Base-by-base conservation (phyloP, 805 yeast genomes). In the Yamadazyma kitorensis region DNA sequence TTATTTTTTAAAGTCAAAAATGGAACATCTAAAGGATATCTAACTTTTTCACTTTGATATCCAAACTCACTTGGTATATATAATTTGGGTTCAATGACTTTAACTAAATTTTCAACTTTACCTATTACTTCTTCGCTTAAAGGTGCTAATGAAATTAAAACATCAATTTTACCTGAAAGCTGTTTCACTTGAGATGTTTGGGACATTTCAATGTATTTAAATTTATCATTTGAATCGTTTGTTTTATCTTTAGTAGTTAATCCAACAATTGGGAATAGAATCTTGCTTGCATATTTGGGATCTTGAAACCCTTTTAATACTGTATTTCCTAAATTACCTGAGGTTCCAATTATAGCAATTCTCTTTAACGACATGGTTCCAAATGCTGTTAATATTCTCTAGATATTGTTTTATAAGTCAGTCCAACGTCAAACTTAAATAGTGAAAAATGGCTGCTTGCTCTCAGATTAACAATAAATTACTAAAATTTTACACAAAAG, bases 21-120 rank as follows among this genome's bases (percentile, higher is more conserved):
- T n/a, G n/a, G n/a, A n/a, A n/a, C n/a, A n/a, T n/a, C n/a, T n/a
- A n/a, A n/a, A n/a, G n/a, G n/a, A n/a, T n/a, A n/a, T n/a, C n/a
- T n/a, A 15, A 35, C 10, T 14, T 52, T 51, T 6, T 49, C 57
- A 12, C 67, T 31, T 34, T 76, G 76, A 16, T 62, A 45, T 24
- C 86, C 87, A 45, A 73, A 80, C 45, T 78, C 83, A 2, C 81
- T 71, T 20, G 83, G 82, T 43, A 78, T 69, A 57, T 66, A 78
- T 21, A 76, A 49, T 49, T 71, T 70, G 31, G 77, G 75, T 42
- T 70, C 68, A 32, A 61, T 63, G 18, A 48, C 54, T 7, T 52
- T 49, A 3, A 69, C 68, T 6, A 71, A 33, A 16, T 48, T 66
- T 30, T 70, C 74, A 21, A 69, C 38, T n/a, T 57, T 41, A 1